Conservation (phyloP, 306 rosid species). For the Prunus mira region DNA sequence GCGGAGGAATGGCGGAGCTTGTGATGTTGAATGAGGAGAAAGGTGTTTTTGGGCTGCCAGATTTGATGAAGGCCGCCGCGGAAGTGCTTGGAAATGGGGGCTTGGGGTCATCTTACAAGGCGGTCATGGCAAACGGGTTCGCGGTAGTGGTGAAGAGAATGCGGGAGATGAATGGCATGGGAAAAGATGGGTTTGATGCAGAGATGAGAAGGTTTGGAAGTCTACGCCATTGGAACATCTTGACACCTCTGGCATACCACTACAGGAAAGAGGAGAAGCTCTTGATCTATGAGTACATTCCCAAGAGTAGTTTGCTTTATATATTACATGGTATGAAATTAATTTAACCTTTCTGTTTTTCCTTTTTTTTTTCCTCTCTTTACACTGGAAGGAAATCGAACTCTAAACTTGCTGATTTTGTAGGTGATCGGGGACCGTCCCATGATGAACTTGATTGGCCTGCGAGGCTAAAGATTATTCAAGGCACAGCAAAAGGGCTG, state of each 20-base stretch:
- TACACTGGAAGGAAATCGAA: background rate
- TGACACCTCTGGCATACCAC: conserved; percentile 73
- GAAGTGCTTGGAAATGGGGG: conserved; percentile 78
- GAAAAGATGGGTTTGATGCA: conserved; percentile 58
- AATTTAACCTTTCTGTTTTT: background rate
- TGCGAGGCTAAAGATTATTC: conserved; percentile 49
- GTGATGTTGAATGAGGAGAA: conserved; percentile 57
- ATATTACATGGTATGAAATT: conserved; percentile 52
- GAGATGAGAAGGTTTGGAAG: conserved; percentile 49
- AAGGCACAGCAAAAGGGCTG: conserved; percentile 71
- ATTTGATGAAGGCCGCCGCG: conserved; percentile 77
- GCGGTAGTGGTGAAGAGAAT: conserved; percentile 85
- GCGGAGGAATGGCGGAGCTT: conserved; percentile 27
- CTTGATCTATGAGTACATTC: conserved; percentile 57
- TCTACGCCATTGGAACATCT: conserved; percentile 50
- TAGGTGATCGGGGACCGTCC: conserved; percentile 67
- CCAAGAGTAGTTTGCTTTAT: conserved; percentile 53
- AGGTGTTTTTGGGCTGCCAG: conserved; percentile 63
- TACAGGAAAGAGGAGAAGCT: conserved; percentile 66
- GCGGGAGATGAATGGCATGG: conserved; percentile 59
- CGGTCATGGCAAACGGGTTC: conserved; percentile 67
- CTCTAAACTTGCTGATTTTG: background rate
- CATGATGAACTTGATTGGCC: conserved; percentile 65
- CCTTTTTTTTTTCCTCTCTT: too few species aligned
- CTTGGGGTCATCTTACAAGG: conserved; percentile 76